Evolutionary conservation across 129 eudicot species (phyloP), one percentile per base, ranked within the genome.

Genomic region (Flaveria trinervia): DNA sequence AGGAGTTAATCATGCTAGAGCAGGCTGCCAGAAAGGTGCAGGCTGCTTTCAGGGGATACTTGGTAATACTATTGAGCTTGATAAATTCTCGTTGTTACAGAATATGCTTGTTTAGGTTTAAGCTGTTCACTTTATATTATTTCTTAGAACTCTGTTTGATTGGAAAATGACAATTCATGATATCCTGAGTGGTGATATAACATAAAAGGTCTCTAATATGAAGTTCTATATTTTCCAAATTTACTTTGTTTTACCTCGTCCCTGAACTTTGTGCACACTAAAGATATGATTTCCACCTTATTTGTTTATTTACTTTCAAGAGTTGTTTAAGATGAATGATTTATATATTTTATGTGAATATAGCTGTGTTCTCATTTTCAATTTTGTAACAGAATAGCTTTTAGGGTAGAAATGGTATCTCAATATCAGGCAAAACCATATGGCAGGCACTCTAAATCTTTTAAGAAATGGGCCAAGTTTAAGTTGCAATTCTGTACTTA

Each of bases 41-140:
- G 81, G 99, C 99, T 15, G 94, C 90, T 44, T 94, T 94, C 83
- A 91, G 97, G 85, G 99, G 99, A 52, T 94, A 94, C 81, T 83
- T 94, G 99, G 99, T 94, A 94, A 81, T 50, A 54, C 43, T 57
- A 59, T 71, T 25, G 57, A 72, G 44, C 76, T 78, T 70, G 64
- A 46, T 57, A 46, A 69, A 28, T 45, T 70, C 28, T 0, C 3
- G 1, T 62, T 28, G 11, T 30, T 15, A 67, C 45, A 41, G 33
- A 48, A 65, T 61, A 65, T 52, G 60, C 22, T 65, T 52, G 30
- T 51, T 76, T 51, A 44, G 52, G 26, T 15, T 54, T 39, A 51
- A 33, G 15, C 13, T 51, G 15, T 68, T 68, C 55, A 36, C 67
- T 18, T 9, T 25, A 41, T 39, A 18, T 49, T 43, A 39, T 41